Conservation (phyloP, 257 asterid genomes). For the Solanum sejunctum region DNA sequence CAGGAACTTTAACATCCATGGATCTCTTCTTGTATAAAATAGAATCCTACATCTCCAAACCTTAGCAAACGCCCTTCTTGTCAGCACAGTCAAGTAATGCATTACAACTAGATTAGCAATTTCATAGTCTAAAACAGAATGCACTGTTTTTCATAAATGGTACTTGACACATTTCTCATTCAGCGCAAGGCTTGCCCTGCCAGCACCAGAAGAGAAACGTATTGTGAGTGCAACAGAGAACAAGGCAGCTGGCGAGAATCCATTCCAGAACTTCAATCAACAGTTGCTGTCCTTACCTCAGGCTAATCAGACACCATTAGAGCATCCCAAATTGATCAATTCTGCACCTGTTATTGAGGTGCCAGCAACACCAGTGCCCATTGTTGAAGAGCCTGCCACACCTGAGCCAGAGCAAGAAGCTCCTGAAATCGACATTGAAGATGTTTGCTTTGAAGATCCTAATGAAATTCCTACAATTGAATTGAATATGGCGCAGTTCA, state of each 20-base stretch:
- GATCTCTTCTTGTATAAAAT: background rate
- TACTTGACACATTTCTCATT: conserved; percentile 1
- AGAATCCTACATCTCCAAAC: background rate
- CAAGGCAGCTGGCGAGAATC: conserved; percentile 27
- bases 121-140: background rate
- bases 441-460: conserved; percentile 38
- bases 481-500: conserved; percentile 71
- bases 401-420: conserved; percentile 47
- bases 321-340: conserved; percentile 18
- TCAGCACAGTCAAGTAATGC: background rate
- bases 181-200: conserved; percentile 93
- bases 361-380: conserved; percentile 32
- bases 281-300: conserved; percentile 53
- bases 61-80: background rate
- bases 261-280: conserved; percentile 22
- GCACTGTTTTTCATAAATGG: background rate
- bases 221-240: conserved; percentile 34
- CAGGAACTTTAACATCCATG: background rate
- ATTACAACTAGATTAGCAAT: background rate
- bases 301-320: conserved; percentile 14
- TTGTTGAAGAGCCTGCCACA: conserved; percentile 55
- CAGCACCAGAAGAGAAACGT: conserved; percentile 77
- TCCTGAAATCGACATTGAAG: conserved; percentile 54
- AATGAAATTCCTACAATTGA: conserved; percentile 84
- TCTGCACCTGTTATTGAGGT: conserved; percentile 16